phyloP scores from a whole-genome alignment of 1,284 basidiomycete species.

The Megacollybia platyphylla region DNA sequence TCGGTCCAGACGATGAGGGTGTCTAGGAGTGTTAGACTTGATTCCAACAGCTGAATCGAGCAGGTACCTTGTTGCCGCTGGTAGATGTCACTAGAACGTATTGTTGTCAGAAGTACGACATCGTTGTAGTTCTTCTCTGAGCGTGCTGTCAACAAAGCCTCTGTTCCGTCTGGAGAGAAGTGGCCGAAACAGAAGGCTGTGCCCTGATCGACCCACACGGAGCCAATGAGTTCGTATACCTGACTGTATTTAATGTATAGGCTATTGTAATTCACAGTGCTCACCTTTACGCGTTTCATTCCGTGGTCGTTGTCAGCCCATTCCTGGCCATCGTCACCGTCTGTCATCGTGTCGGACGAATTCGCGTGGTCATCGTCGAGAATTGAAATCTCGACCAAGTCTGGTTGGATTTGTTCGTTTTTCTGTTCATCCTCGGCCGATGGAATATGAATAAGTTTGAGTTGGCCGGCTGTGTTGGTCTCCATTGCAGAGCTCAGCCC shows the following conservation, averaged over 20 bases:
- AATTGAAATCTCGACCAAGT: constrained; percentile 2
- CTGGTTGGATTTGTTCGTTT: background rate
- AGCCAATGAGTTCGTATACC: constrained; percentile 87
- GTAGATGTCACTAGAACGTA: constrained; percentile 79
- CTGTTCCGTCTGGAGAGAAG: constrained; percentile 64
- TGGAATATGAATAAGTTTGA: constrained; percentile 12
- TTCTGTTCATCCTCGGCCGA: constrained; percentile 2
- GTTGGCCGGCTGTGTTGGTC: constrained; percentile 13
- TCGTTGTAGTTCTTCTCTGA: constrained; percentile 63
- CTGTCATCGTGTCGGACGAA: constrained; percentile 17
- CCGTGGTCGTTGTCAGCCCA: constrained; percentile 20
- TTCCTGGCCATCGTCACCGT: constrained; percentile 20
- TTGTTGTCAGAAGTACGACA: constrained; percentile 61
- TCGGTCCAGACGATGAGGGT: constrained; percentile 99
- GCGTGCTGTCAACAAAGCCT: constrained; percentile 77
- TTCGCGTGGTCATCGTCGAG: constrained; percentile 5
- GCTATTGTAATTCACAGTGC: constrained; percentile 9
- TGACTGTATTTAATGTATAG: constrained; percentile 20
- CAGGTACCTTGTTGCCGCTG: constrained; percentile 78
- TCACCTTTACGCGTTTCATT: constrained; percentile 27
- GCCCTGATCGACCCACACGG: constrained; percentile 87
- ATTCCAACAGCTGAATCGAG: background rate
- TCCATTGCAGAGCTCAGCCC: constrained; percentile 1
- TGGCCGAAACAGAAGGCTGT: constrained; percentile 90
- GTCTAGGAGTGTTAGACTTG: constrained; percentile 34